These are phyloP conservation scores for Lichtheimia corymbifera DNA, from an alignment of 371 early-diverging fungal genomes.

Conservation along the genomic window DNA sequence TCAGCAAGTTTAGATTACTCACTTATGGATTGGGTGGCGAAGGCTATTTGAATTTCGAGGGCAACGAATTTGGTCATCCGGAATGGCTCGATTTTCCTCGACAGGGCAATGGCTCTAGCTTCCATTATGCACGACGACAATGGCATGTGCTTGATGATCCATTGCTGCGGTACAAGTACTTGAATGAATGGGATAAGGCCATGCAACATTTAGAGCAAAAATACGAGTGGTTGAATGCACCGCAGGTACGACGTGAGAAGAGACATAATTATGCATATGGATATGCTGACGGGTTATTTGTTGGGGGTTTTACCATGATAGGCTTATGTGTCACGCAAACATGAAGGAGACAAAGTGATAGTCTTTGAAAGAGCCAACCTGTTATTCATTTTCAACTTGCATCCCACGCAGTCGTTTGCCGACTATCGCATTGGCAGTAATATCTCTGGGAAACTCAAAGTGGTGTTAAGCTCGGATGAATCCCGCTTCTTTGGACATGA, in stretches of 20 bases:
- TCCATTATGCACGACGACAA: slow-evolving; percentile 94
- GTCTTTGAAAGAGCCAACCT: slow-evolving; percentile 90
- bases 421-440: slow-evolving; percentile 87
- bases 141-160: slow-evolving; percentile 89
- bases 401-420: slow-evolving; percentile 79
- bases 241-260: slow-evolving; percentile 46
- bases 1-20: slow-evolving; percentile 50
- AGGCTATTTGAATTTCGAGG: slow-evolving; percentile 95
- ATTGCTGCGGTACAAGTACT: slow-evolving; percentile 86
- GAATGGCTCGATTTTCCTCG: slow-evolving; percentile 99
- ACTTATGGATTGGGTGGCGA: slow-evolving; percentile 92
- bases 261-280: neutral
- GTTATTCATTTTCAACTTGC: slow-evolving; percentile 93
- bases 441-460: slow-evolving; percentile 68
- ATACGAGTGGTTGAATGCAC: slow-evolving; percentile 69
- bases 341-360: slow-evolving; percentile 90
- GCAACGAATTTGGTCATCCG: slow-evolving; percentile 97
- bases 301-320: slow-evolving; percentile 2
- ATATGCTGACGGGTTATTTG: neutral
- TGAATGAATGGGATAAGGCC: slow-evolving; percentile 86
- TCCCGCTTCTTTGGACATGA: slow-evolving; percentile 78
- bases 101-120: slow-evolving; percentile 86
- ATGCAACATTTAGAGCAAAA: slow-evolving; percentile 78
- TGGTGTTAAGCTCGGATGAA: slow-evolving; percentile 82
- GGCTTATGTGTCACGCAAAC: slow-evolving; percentile 84